A percentile compares a stretch with the other conserved stretches of the same genome.
Conservation (phyloP, 345 rosid genomes). For the Corymbia maculata region DNA sequence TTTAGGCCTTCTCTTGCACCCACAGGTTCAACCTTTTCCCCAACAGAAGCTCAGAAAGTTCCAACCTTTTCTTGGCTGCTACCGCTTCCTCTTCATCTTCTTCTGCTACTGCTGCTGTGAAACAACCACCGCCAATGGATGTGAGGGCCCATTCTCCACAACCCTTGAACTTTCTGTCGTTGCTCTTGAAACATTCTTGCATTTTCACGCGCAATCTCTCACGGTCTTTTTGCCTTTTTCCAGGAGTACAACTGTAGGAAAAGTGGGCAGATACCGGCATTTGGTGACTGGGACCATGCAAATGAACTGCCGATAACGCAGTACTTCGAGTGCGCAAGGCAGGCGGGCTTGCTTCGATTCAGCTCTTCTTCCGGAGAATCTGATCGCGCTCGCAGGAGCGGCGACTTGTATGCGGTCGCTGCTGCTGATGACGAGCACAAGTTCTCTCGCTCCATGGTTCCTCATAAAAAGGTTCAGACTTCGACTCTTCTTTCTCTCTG, state of each 20-base stretch:
- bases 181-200: not conserved
- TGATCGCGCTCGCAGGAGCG: not conserved
- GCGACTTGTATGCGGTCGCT: conserved; percentile 7
- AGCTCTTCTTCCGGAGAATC: conserved; percentile 5
- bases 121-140: not conserved
- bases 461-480: not conserved
- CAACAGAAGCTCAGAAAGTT: not conserved
- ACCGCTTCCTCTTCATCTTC: not conserved
- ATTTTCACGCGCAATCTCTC: not conserved
- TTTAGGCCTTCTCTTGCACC: not conserved
- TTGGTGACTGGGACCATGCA: conserved; percentile 11
- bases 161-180: not conserved
- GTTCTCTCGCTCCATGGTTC: not conserved
- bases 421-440: not conserved
- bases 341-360: conserved; percentile 21
- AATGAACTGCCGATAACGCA: conserved; percentile 28
- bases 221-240: not conserved
- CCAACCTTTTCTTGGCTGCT: not conserved
- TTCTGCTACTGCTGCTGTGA: not conserved
- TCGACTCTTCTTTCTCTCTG: not conserved
- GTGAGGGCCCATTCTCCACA: not conserved
- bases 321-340: conserved; percentile 31
- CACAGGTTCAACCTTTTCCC: not conserved
- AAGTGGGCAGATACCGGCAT: conserved; percentile 2
- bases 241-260: conserved; percentile 9